Conservation (phyloP, 768 basidiomycete species). For the Pleurotus platypus region DNA sequence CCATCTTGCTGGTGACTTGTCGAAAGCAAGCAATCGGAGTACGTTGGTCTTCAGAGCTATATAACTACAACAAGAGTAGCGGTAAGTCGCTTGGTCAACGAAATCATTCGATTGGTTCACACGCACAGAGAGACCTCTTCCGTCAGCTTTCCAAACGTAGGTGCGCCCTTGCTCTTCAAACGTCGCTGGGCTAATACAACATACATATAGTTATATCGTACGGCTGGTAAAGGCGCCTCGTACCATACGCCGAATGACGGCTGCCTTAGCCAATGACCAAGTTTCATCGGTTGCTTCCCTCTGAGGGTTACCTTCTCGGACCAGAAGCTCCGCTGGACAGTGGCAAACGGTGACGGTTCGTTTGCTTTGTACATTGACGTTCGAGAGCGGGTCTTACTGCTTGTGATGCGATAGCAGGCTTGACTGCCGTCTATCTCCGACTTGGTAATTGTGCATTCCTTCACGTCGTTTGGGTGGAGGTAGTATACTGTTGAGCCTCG, state of each 20-base stretch:
- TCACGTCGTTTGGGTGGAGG: constrained; percentile 12
- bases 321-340: constrained; percentile 16
- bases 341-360: constrained; percentile 12
- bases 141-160: background rate
- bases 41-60: background rate
- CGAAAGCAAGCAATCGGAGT: background rate
- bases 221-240: background rate
- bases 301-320: constrained; percentile 20
- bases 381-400: background rate
- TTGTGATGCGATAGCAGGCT: constrained; percentile 1
- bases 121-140: background rate
- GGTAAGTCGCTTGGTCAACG: background rate
- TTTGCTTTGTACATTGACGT: background rate
- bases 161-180: background rate
- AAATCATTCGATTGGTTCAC: background rate
- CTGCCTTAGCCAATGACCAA: constrained; percentile 19
- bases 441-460: constrained; percentile 6
- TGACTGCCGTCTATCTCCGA: background rate
- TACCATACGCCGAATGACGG: constrained; percentile 15
- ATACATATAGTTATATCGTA: background rate
- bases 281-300: constrained; percentile 14
- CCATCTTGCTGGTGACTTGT: background rate
- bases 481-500: background rate
- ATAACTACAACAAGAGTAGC: background rate
- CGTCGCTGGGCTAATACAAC: background rate